phyloP scores from a whole-genome alignment of 352 stramenopile genomes.

The Peronospora belbahrii region DNA sequence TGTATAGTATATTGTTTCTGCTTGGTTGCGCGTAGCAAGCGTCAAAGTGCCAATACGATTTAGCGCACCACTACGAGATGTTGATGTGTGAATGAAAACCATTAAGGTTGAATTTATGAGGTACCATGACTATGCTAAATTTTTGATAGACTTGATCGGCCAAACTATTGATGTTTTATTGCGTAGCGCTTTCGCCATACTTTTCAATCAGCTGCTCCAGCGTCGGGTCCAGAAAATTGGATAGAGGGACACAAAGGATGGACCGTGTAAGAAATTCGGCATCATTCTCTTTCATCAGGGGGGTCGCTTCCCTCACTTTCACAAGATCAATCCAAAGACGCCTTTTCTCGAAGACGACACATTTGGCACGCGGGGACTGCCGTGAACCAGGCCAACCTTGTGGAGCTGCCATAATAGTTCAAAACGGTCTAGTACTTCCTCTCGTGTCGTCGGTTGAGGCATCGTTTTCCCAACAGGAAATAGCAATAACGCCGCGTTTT shows the following conservation, averaged over 20 bases:
- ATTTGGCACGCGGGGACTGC: slow-evolving; percentile 28
- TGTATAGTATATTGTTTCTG: no score
- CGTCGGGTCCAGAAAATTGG: background rate
- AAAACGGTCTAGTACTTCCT: slow-evolving; percentile 22
- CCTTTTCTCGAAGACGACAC: slow-evolving; percentile 18
- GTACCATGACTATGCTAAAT: no score
- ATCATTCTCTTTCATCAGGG: slow-evolving; percentile 17
- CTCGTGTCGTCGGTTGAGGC: slow-evolving; percentile 22
- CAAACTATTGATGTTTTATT: slow-evolving; percentile 20
- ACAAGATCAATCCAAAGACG: slow-evolving; percentile 30
- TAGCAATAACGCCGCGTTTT: slow-evolving; percentile 20
- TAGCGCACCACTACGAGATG: no score
- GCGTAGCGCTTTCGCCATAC: slow-evolving; percentile 13
- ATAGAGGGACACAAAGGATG: slow-evolving; percentile 13
- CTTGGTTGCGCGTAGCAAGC: no score
- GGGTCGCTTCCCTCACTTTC: slow-evolving; percentile 19
- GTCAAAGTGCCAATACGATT: no score
- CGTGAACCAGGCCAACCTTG: slow-evolving; percentile 19
- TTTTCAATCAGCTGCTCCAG: slow-evolving; percentile 14
- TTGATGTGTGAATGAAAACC: no score
- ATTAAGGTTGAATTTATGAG: no score
- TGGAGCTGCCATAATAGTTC: slow-evolving; percentile 22
- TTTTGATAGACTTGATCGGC: slow-evolving; percentile 11
- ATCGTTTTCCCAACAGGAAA: slow-evolving; percentile 25
- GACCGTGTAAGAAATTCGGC: slow-evolving; percentile 25